These are phyloP conservation scores for Thielaviopsis populi DNA, from an alignment of 2,329 filamentous ascomycete genomes.

Conservation along the genomic window DNA sequence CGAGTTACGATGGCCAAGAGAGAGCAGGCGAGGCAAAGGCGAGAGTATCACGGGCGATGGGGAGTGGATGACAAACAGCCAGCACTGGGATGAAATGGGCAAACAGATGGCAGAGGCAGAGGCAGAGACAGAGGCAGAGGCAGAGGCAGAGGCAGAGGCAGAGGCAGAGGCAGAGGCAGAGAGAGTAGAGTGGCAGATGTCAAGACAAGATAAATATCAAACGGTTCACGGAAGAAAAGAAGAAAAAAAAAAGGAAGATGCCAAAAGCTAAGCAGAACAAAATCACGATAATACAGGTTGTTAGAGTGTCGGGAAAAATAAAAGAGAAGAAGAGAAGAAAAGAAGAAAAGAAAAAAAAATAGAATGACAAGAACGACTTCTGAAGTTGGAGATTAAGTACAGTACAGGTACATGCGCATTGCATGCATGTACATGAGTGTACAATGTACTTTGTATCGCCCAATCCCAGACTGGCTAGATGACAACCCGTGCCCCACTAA, in stretches of 20 bases:
- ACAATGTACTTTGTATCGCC: background rate
- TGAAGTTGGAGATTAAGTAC: conserved; percentile 11
- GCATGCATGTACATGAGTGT: background rate
- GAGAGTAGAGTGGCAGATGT: background rate
- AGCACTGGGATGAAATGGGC: background rate
- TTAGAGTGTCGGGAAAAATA: background rate
- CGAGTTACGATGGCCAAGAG: background rate
- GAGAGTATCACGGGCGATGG: background rate
- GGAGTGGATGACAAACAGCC: background rate
- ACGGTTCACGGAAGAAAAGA: conserved; percentile 3
- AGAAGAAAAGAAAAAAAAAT: conserved; percentile 7
- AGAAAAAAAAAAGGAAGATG: conserved; percentile 1
- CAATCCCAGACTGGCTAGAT: background rate
- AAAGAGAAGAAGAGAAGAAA: background rate
- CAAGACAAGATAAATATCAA: background rate
- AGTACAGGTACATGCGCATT: background rate
- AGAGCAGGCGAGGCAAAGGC: background rate
- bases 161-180: background rate
- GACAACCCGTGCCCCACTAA: background rate
- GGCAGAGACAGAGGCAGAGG: too few species aligned
- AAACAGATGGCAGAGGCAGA: background rate
- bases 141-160: background rate
- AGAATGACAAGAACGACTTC: conserved; percentile 17
- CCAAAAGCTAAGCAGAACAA: background rate
- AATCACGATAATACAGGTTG: background rate